Percentiles rank a stretch among this genome's conserved stretches.
Evolutionary conservation across 495 filamentous ascomycete species (phyloP).

Genomic region (Articulospora tetracladia): DNA sequence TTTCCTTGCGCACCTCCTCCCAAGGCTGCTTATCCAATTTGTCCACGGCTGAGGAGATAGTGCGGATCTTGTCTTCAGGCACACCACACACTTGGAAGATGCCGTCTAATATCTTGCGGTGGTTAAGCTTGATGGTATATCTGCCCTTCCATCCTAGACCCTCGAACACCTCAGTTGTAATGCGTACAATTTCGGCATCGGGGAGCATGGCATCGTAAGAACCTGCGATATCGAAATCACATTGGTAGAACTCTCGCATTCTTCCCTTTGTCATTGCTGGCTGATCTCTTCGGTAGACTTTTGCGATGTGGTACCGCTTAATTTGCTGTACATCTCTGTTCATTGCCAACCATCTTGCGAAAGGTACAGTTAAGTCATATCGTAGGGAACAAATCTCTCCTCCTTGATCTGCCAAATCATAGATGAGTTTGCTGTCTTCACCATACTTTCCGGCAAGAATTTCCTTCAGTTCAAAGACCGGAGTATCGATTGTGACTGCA

Average conservation of each 20-base stretch:
- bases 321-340: slow-evolving; percentile 69
- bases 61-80: slow-evolving; percentile 76
- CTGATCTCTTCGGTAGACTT: slow-evolving; percentile 81
- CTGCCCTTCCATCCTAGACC: slow-evolving; percentile 67
- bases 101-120: slow-evolving; percentile 90
- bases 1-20: slow-evolving; percentile 86
- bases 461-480: slow-evolving; percentile 73
- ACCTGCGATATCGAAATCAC: slow-evolving; percentile 95
- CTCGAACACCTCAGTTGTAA: slow-evolving; percentile 83
- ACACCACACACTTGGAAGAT: slow-evolving; percentile 90
- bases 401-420: slow-evolving; percentile 82
- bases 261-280: slow-evolving; percentile 80
- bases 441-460: slow-evolving; percentile 88
- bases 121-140: slow-evolving; percentile 88
- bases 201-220: slow-evolving; percentile 90
- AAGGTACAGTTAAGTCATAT: slow-evolving; percentile 91
- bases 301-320: slow-evolving; percentile 86
- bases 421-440: slow-evolving; percentile 88
- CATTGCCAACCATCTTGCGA: slow-evolving; percentile 85
- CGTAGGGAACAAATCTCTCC: slow-evolving; percentile 81
- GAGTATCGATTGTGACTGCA: slow-evolving; percentile 81
- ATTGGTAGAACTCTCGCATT: slow-evolving; percentile 97
- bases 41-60: slow-evolving; percentile 88
- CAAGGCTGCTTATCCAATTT: slow-evolving; percentile 93
- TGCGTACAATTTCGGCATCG: slow-evolving; percentile 87